Conservation (phyloP, 2,329 filamentous ascomycete genomes). For the Exophiala aquamarina region DNA sequence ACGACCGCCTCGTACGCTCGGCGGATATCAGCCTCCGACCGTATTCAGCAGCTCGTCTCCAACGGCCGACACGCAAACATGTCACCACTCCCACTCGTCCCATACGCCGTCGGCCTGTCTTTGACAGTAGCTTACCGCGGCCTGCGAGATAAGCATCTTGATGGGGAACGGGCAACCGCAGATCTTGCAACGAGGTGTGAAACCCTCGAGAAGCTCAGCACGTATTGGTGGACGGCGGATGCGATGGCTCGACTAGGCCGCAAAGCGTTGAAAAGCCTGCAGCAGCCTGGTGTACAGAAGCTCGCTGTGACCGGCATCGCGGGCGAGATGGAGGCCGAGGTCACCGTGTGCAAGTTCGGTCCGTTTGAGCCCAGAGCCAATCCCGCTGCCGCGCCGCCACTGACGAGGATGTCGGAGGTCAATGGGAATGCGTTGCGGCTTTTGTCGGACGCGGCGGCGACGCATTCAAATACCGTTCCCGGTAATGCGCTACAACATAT, state of each 20-base stretch:
- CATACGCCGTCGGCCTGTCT: conserved; percentile 56
- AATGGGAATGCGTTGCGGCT: conserved; percentile 24
- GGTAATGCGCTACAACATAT: background rate
- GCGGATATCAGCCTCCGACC: conserved; percentile 56
- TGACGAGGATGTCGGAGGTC: background rate
- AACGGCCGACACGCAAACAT: conserved; percentile 33
- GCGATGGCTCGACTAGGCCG: conserved; percentile 42
- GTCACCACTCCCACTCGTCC: conserved; percentile 55
- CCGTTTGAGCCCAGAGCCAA: conserved; percentile 21
- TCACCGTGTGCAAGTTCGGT: conserved; percentile 29
- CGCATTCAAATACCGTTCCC: conserved; percentile 10
- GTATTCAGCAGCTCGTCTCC: conserved; percentile 51
- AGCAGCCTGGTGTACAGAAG: conserved; percentile 28
- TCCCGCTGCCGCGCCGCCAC: background rate
- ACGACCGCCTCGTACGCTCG: conserved; percentile 53
- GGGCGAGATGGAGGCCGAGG: conserved; percentile 44
- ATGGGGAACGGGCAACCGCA: conserved; percentile 36
- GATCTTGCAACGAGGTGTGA: conserved; percentile 38
- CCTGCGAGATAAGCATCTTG: conserved; percentile 50
- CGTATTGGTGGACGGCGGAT: conserved; percentile 42
- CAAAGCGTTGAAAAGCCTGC: conserved; percentile 35
- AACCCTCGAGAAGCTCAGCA: conserved; percentile 36
- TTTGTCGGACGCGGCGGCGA: conserved; percentile 28
- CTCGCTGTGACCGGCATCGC: conserved; percentile 45
- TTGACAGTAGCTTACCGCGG: conserved; percentile 59